phyloP scores from a whole-genome alignment of 805 yeast genomes.

The Myxozyma monticola region DNA sequence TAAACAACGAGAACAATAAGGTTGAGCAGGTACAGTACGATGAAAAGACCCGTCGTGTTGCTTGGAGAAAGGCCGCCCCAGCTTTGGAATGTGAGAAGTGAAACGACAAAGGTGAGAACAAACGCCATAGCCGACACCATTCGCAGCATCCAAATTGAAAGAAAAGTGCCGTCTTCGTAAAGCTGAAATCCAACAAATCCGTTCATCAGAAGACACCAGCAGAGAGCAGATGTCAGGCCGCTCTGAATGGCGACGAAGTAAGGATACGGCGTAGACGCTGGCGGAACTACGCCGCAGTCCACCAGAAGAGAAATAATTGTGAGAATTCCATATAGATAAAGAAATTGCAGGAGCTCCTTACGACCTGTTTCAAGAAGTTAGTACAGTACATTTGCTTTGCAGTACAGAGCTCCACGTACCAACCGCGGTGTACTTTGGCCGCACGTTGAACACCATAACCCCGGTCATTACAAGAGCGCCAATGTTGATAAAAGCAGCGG shows the following conservation, averaged over 20 bases:
- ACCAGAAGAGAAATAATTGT: conserved; percentile 70
- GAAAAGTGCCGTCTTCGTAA: conserved; percentile 90
- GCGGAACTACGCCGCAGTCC: conserved; percentile 91
- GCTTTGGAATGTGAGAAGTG: conserved; percentile 68
- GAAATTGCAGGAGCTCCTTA: conserved; percentile 75
- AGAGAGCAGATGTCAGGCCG: conserved; percentile 70
- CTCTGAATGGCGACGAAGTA: conserved; percentile 82
- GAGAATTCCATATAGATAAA: conserved; percentile 58
- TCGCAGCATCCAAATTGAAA: conserved; percentile 60
- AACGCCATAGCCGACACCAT: conserved; percentile 58
- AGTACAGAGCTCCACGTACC: no score
- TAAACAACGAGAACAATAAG: conserved; percentile 64
- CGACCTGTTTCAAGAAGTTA: conserved; percentile 53
- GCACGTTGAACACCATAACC: conserved; percentile 72
- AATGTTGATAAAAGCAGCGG: conserved; percentile 82
- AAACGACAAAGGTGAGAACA: conserved; percentile 61
- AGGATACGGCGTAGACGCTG: conserved; percentile 70
- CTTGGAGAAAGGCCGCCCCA: conserved; percentile 51
- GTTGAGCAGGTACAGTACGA: conserved; percentile 69
- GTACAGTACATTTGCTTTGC: no score
- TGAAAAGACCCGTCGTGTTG: conserved; percentile 68
- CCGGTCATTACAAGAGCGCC: conserved; percentile 65
- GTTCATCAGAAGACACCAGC: conserved; percentile 65
- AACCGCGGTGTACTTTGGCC: conserved; percentile 89
- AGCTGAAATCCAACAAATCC: conserved; percentile 84